Evolutionary conservation across 2,329 filamentous ascomycete genomes (phyloP).

Genomic region (Stemphylium beticola): DNA sequence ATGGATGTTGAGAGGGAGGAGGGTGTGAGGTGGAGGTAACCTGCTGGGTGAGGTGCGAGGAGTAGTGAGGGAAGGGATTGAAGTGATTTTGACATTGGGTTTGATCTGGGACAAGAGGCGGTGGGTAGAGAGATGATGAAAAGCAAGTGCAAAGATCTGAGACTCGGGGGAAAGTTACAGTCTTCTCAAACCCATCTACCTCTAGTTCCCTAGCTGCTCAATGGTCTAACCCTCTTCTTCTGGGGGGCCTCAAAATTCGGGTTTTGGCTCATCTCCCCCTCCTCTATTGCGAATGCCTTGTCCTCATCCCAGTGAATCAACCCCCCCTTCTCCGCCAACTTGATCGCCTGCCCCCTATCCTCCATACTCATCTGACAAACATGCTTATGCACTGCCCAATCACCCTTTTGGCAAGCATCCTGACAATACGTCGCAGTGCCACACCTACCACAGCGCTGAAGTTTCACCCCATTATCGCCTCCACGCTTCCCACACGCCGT

Average conservation of each 20-base stretch:
- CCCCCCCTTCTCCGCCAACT: slow-evolving; percentile 27
- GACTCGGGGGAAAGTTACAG: too few relatives aligned
- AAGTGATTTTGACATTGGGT: too few relatives aligned
- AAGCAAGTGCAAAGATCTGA: too few relatives aligned
- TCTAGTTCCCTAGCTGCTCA: neutral
- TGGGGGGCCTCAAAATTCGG: slow-evolving; percentile 22
- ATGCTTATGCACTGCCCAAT: slow-evolving; percentile 33
- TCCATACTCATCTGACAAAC: slow-evolving; percentile 29
- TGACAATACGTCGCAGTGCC: slow-evolving; percentile 33
- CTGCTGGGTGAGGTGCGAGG: too few relatives aligned
- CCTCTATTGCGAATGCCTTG: slow-evolving; percentile 18
- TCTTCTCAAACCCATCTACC: neutral
- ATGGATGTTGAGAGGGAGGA: too few relatives aligned
- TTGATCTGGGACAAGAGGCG: too few relatives aligned
- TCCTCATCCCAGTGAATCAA: slow-evolving; percentile 28
- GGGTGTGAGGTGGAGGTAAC: too few relatives aligned
- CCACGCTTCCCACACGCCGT: slow-evolving; percentile 16
- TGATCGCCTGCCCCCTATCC: slow-evolving; percentile 29
- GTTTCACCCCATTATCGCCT: neutral
- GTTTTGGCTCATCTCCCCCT: slow-evolving; percentile 23
- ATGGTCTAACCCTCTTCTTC: neutral
- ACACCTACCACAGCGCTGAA: slow-evolving; percentile 30
- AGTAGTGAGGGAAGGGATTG: too few relatives aligned
- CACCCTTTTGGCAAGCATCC: slow-evolving; percentile 21
- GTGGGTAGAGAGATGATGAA: too few relatives aligned